Evolutionary conservation across 176 grass and related monocot species (phyloP), one percentile per base, ranked within the genome.

Genomic region (Rhynchospora tenuis): DNA sequence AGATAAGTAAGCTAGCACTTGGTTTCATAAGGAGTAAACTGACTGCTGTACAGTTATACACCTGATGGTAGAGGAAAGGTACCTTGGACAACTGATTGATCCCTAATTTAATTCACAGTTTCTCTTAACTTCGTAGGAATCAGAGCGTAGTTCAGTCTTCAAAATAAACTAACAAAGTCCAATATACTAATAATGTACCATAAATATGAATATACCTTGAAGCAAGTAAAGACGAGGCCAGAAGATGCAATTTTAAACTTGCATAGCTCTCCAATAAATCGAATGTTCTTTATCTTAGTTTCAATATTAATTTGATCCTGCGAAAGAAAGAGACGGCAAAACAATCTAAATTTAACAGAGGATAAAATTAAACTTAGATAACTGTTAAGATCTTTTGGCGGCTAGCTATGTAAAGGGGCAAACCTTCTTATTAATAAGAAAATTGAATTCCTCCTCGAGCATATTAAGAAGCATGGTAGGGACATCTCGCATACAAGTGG

Each of bases 251-350:
- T 99, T 89, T 93, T 99, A 82, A 99, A 99, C 85, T 99, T 99
- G 91, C 96, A 93, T 29, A 99, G 78, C 76, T 99, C 96, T 78
- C 96, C 96, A 51, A 99, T 95, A 90, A 99, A 99, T 52, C 96
- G 91, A 75, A 99, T 95, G 85, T 99, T 99, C 87, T 95, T 99
- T 79, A 95, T 99, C 86, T 99, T 99, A 78, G 96, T 99, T 83
- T 99, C 96, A 61, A 99, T 99, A 60, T 99, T 99, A 68, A 92
- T 99, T 71, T 99, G 96, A 89, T 99, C 96, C 96, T 99, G 91
- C 88, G 83, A 93, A 54, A 75, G 38, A 90, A n/a, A 77, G 83
- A n/a, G 86, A 20, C 63, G 78, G 87, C 73, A 77, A 81, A 82
- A 81, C 70, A 93, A 87, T 76, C 16, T 57, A 81, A 51, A 42